phyloP scores from a whole-genome alignment of 1,284 basidiomycete genomes.

The Cutaneotrichosporon mucoides region DNA sequence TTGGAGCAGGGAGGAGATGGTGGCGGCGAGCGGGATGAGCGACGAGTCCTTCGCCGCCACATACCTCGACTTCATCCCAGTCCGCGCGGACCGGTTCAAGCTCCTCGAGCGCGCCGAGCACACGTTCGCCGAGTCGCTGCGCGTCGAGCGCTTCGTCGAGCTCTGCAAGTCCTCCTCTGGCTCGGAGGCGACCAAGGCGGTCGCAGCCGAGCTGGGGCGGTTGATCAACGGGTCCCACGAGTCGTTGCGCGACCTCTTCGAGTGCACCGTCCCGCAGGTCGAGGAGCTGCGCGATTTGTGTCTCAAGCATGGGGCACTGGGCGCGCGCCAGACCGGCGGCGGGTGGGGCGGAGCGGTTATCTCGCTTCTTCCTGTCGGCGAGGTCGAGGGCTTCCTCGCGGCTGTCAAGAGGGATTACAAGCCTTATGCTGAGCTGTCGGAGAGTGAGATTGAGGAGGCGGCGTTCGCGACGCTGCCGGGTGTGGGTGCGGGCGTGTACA shows the following conservation, averaged over 20 bases:
- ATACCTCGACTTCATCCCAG: constrained; percentile 67
- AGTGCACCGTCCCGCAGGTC: constrained; percentile 74
- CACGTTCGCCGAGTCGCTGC: constrained; percentile 69
- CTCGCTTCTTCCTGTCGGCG: constrained; percentile 67
- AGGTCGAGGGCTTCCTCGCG: constrained; percentile 64
- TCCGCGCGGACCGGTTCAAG: constrained; percentile 72
- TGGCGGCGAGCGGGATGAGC: constrained; percentile 60
- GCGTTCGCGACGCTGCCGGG: constrained; percentile 83
- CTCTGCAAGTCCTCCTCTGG: constrained; percentile 55
- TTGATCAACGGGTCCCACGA: constrained; percentile 75
- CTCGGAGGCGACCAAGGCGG: constrained; percentile 21
- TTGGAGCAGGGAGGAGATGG: constrained; percentile 61
- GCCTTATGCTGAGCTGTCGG: constrained; percentile 61
- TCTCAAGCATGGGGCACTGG: constrained; percentile 66
- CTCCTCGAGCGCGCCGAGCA: constrained; percentile 73
- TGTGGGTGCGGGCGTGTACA: constrained; percentile 67
- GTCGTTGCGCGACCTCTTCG: constrained; percentile 63
- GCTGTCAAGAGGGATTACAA: constrained; percentile 60
- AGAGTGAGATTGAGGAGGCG: constrained; percentile 61
- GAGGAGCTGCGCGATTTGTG: constrained; percentile 61
- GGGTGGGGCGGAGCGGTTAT: constrained; percentile 90
- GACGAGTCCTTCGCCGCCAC: constrained; percentile 59
- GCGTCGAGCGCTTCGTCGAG: constrained; percentile 68
- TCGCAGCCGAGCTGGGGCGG: constrained; percentile 54
- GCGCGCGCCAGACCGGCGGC: constrained; percentile 60